Conservation (phyloP, 805 yeast genomes). For the Lipomyces chichibuensis region DNA sequence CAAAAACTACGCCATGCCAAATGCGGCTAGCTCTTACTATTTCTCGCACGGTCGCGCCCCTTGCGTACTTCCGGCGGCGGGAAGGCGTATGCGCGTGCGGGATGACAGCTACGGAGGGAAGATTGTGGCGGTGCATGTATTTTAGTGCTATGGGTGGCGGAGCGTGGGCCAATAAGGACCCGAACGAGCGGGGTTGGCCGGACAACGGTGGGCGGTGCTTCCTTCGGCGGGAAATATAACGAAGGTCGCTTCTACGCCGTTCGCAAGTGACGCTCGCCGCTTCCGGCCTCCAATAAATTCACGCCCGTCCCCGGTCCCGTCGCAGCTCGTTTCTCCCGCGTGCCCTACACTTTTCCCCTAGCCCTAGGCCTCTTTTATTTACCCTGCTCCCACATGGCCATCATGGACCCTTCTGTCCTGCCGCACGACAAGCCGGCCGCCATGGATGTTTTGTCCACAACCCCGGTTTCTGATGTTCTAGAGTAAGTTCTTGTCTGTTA, state of each 20-base stretch:
- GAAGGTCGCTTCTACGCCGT: background rate
- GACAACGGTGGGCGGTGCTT: background rate
- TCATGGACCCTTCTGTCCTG: conserved; percentile 24
- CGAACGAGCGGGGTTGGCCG: conserved; percentile 8
- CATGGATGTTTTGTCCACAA: conserved; percentile 9
- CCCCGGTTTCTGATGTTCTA: conserved; percentile 8
- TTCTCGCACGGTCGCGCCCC: background rate
- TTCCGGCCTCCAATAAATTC: conserved; percentile 7
- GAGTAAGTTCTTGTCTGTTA: conserved; percentile 5
- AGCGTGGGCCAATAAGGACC: background rate
- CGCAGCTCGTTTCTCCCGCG: conserved; percentile 1
- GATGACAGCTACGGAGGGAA: background rate
- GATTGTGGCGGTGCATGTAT: background rate
- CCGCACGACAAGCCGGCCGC: conserved; percentile 10
- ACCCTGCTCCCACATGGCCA: conserved; percentile 16
- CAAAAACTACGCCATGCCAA: background rate
- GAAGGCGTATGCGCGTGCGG: background rate
- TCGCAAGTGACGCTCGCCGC: conserved; percentile 4
- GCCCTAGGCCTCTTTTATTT: conserved; percentile 2
- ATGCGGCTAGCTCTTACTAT: background rate
- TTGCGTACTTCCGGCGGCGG: background rate
- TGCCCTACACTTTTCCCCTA: conserved; percentile 7
- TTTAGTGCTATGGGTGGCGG: background rate
- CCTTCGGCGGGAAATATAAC: background rate
- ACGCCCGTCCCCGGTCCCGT: conserved; percentile 5